Conservation (phyloP, 1,284 basidiomycete genomes). For the Cryptococcus amylolentus region DNA sequence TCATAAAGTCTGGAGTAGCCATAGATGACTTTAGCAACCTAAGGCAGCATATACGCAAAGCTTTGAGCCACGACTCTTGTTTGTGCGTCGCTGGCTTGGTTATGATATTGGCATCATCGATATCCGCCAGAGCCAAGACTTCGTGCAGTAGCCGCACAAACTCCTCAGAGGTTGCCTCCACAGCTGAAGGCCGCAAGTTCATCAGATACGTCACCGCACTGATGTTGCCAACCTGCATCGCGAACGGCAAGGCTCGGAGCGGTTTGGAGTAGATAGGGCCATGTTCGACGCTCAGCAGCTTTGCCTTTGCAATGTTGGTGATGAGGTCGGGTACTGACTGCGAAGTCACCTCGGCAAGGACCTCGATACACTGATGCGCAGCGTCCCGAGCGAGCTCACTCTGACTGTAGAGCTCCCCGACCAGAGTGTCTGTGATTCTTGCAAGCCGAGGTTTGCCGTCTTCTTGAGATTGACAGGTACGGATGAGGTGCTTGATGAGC, state of each 20-base stretch:
- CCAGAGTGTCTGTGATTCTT: constrained; percentile 77
- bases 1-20: constrained; percentile 88
- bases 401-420: constrained; percentile 83
- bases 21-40: constrained; percentile 89
- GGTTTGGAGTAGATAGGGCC: constrained; percentile 91
- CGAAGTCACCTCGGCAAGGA: constrained; percentile 72
- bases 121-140: constrained; percentile 90
- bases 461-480: constrained; percentile 59
- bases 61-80: constrained; percentile 76
- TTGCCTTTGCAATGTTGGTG: constrained; percentile 72
- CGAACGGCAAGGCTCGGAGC: constrained; percentile 89
- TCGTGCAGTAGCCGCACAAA: constrained; percentile 89
- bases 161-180: constrained; percentile 80
- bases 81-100: constrained; percentile 73
- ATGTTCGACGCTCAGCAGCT: constrained; percentile 62
- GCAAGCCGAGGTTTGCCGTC: constrained; percentile 49
- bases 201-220: constrained; percentile 94
- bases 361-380: constrained; percentile 75
- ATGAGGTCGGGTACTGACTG: constrained; percentile 75
- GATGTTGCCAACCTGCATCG: constrained; percentile 97
- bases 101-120: constrained; percentile 81
- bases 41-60: constrained; percentile 93
- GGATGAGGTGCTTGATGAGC: constrained; percentile 72
- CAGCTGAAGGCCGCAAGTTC: constrained; percentile 74
- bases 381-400: constrained; percentile 82